These are phyloP conservation scores for Ulmus americana DNA, from an alignment of 331 rosid species.

Conservation along the genomic window DNA sequence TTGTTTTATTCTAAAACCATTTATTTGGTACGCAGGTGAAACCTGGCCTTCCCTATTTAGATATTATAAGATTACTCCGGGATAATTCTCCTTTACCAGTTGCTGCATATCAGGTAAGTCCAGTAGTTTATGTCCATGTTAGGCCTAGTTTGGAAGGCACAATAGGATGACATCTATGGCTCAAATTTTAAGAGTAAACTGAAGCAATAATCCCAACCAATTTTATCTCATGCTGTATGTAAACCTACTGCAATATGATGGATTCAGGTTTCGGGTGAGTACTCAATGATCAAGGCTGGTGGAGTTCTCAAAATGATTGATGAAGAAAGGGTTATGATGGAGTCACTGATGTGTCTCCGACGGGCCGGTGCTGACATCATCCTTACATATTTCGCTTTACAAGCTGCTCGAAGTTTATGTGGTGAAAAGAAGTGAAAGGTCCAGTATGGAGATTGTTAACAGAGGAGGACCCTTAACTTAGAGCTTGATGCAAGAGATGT, in stretches of 20 bases:
- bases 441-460: background rate
- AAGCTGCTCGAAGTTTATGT: slow-evolving; percentile 76
- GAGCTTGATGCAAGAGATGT: background rate
- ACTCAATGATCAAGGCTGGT: slow-evolving; percentile 90
- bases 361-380: slow-evolving; percentile 89
- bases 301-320: slow-evolving; percentile 82
- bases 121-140: background rate
- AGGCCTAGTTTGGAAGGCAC: background rate
- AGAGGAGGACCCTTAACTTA: background rate
- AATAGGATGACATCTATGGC: background rate
- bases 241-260: background rate
- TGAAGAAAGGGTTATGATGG: slow-evolving; percentile 91
- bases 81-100: slow-evolving; percentile 78
- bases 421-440: slow-evolving; percentile 63
- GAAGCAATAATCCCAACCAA: background rate
- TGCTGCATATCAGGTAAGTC: slow-evolving; percentile 88
- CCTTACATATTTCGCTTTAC: slow-evolving; percentile 85
- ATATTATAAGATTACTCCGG: slow-evolving; percentile 76
- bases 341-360: slow-evolving; percentile 80
- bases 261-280: slow-evolving; percentile 85
- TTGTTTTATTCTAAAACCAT: slow-evolving; percentile 1
- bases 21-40: slow-evolving; percentile 57
- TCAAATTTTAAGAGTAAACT: background rate
- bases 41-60: slow-evolving; percentile 93
- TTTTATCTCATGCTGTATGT: background rate